Evolutionary conservation across 495 filamentous ascomycete genomes (phyloP).

Genomic region (Lasiosphaeria ovina): DNA sequence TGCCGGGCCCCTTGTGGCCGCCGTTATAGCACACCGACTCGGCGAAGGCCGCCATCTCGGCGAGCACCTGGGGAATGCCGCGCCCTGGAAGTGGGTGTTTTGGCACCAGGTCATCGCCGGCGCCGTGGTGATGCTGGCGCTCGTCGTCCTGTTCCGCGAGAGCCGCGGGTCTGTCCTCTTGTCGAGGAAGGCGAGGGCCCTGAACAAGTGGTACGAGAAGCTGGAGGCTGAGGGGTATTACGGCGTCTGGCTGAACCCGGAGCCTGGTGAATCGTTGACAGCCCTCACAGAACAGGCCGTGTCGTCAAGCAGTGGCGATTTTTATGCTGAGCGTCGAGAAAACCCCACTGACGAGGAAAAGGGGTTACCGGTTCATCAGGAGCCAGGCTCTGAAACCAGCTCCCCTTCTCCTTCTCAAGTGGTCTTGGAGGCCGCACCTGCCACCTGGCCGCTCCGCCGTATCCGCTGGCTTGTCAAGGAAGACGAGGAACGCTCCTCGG

Average conservation of each 20-base stretch:
- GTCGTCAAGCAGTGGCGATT: neutral
- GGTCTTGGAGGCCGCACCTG: neutral
- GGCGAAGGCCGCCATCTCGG: conserved; percentile 6
- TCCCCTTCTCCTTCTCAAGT: neutral
- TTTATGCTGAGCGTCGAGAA: neutral
- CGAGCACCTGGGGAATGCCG: conserved; percentile 2
- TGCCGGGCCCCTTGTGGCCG: conserved; percentile 69
- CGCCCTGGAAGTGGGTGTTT: conserved; percentile 85
- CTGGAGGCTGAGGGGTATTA: conserved; percentile 65
- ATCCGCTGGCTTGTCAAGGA: conserved; percentile 83
- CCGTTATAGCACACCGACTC: conserved; percentile 62
- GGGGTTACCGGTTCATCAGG: neutral
- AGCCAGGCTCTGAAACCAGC: neutral
- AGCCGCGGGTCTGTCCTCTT: conserved; percentile 81
- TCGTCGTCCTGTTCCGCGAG: conserved; percentile 73
- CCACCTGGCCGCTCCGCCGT: conserved; percentile 42
- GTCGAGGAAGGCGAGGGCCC: conserved; percentile 64
- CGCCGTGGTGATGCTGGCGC: conserved; percentile 57
- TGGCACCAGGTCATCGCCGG: conserved; percentile 77
- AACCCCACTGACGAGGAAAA: conserved; percentile 29
- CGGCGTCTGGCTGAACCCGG: conserved; percentile 48
- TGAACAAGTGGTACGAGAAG: conserved; percentile 80
- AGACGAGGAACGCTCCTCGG: conserved; percentile 73
- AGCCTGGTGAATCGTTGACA: conserved; percentile 3
- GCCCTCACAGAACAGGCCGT: neutral